Conservation (phyloP, 2,329 filamentous ascomycete species). For the Colletotrichum spaethianum region DNA sequence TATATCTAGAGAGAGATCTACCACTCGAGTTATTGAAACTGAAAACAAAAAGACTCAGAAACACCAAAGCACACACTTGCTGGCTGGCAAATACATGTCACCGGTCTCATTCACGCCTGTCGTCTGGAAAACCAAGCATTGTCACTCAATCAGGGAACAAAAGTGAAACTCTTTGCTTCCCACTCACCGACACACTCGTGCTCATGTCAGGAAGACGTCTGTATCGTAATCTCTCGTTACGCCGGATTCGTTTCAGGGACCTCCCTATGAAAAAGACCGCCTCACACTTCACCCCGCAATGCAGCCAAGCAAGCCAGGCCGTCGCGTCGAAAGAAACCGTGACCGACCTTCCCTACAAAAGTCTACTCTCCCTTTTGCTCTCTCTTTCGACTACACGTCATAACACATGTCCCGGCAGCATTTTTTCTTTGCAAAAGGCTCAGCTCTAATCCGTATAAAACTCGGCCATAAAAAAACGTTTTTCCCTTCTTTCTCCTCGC, state of each 20-base stretch:
- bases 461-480: conserved; percentile 9
- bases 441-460: conserved; percentile 1
- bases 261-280: background rate
- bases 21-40: background rate
- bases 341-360: background rate
- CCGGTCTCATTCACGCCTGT: no score
- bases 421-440: conserved; percentile 4
- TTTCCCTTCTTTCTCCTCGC: conserved; percentile 22
- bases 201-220: conserved; percentile 48
- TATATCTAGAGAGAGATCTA: background rate
- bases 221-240: conserved; percentile 39
- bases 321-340: background rate
- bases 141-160: background rate
- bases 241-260: conserved; percentile 21
- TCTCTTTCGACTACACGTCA: background rate
- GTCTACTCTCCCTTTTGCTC: background rate
- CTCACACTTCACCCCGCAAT: conserved; percentile 3
- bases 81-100: background rate
- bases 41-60: background rate
- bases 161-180: background rate
- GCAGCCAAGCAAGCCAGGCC: background rate
- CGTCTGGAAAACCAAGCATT: background rate
- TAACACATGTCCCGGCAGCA: conserved; percentile 4
- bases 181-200: no score
- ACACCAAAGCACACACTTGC: no score